phyloP scores from a whole-genome alignment of 805 yeast species.

The Zygotorulaspora florentina region DNA sequence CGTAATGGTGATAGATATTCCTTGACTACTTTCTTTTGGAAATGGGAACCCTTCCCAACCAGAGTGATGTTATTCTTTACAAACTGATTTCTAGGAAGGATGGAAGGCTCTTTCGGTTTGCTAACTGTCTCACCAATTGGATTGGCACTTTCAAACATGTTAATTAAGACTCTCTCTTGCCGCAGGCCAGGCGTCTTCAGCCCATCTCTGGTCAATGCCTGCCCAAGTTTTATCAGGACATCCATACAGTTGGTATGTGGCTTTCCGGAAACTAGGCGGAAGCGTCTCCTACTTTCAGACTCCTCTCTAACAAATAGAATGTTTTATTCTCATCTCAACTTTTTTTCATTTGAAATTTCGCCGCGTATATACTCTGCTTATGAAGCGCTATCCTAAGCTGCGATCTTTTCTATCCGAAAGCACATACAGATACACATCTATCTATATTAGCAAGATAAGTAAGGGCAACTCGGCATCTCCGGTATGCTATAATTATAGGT shows the following conservation, averaged over 20 bases:
- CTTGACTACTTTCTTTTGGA: slow-evolving; percentile 27
- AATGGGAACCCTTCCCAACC: slow-evolving; percentile 33
- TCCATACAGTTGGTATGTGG: slow-evolving; percentile 19
- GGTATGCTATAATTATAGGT: too few species aligned
- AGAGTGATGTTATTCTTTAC: slow-evolving; percentile 12
- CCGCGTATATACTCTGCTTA: too few species aligned
- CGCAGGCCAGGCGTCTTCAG: slow-evolving; percentile 9
- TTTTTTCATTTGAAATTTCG: too few species aligned
- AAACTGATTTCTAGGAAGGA: background rate
- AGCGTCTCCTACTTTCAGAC: background rate
- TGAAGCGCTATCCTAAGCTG: too few species aligned
- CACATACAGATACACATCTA: too few species aligned
- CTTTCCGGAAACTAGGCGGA: background rate
- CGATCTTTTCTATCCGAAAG: too few species aligned
- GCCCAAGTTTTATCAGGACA: slow-evolving; percentile 33
- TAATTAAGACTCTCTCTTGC: slow-evolving; percentile 8
- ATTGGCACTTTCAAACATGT: slow-evolving; percentile 9
- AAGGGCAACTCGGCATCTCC: too few species aligned
- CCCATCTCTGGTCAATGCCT: slow-evolving; percentile 24
- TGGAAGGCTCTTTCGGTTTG: background rate
- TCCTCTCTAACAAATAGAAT: background rate
- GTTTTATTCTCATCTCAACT: background rate
- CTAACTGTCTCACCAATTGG: background rate
- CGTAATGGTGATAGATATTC: slow-evolving; percentile 31
- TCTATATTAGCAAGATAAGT: too few species aligned